A percentile compares a stretch with the other conserved stretches of the same genome.
These are phyloP conservation scores for Alopecurus myosuroides DNA, from an alignment of 176 grass and related monocot species.

Conservation along the genomic window DNA sequence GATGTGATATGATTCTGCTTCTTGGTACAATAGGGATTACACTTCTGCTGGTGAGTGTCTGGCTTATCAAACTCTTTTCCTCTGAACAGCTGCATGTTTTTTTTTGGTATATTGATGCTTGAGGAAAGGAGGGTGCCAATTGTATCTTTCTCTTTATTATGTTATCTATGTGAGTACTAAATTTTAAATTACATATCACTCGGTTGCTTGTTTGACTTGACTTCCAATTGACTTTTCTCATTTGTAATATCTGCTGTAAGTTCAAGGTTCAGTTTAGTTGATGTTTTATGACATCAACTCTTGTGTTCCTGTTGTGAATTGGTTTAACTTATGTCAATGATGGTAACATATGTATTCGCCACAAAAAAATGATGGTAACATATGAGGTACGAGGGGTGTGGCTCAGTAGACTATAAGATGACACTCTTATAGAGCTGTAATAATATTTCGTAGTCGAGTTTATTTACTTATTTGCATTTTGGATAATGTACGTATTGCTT, in stretches of 20 bases:
- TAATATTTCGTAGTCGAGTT: not conserved
- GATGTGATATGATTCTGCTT: constrained; percentile 89
- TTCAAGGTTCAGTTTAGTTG: not conserved
- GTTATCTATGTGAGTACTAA: not conserved
- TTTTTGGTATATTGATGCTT: not conserved
- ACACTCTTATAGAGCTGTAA: not conserved
- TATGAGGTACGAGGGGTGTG: not conserved
- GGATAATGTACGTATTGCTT: not conserved
- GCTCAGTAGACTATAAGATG: not conserved
- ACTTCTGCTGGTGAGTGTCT: constrained; percentile 65
- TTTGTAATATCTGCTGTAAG: not conserved
- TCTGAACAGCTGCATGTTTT: not conserved
- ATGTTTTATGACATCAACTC: not conserved
- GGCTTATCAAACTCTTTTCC: not conserved
- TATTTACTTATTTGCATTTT: constrained; percentile 3
- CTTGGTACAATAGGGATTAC: constrained; percentile 78
- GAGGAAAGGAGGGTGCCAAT: not conserved
- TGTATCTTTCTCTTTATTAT: not conserved
- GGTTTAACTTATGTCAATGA: constrained; percentile 7
- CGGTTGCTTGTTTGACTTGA: not conserved
- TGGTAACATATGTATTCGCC: not conserved
- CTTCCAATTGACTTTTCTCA: not conserved
- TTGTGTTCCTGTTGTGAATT: constrained; percentile 6
- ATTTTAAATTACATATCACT: not conserved
- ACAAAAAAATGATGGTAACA: not conserved